These are phyloP conservation scores for Globisporangium paddicum DNA, from an alignment of 352 stramenopile genomes.

Conservation along the genomic window DNA sequence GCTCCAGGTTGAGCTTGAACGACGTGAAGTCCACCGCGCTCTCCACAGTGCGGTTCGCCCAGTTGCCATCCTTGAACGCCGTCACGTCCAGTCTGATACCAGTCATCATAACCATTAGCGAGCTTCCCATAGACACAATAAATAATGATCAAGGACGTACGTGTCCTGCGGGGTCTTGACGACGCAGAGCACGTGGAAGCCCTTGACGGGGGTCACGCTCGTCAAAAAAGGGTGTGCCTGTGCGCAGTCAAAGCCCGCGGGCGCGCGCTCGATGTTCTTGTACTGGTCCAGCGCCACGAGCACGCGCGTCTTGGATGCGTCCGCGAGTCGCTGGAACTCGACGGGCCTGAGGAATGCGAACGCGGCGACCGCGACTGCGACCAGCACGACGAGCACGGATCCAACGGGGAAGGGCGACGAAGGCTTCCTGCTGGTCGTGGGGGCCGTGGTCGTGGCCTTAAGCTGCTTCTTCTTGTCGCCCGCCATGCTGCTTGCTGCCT, in stretches of 20 bases:
- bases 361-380: slow-evolving; percentile 13
- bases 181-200: slow-evolving; percentile 70
- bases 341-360: slow-evolving; percentile 8
- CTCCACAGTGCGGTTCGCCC: slow-evolving; percentile 20
- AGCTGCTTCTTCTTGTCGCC: background rate
- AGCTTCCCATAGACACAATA: background rate
- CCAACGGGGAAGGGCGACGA: slow-evolving; percentile 8
- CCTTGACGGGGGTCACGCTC: slow-evolving; percentile 49
- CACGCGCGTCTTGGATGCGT: slow-evolving; percentile 14
- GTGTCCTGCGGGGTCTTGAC: slow-evolving; percentile 33
- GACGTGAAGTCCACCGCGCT: slow-evolving; percentile 26
- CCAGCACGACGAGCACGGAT: slow-evolving; percentile 12
- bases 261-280: slow-evolving; percentile 10
- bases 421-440: background rate
- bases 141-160: slow-evolving; percentile 19
- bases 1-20: slow-evolving; percentile 33
- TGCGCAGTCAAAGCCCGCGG: slow-evolving; percentile 26
- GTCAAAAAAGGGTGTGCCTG: slow-evolving; percentile 44
- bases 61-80: slow-evolving; percentile 59
- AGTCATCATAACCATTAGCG: background rate
- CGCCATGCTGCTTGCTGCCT: background rate
- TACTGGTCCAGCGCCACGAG: slow-evolving; percentile 10
- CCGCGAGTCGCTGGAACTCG: slow-evolving; percentile 10
- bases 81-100: slow-evolving; percentile 35
- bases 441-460: background rate